Evolutionary conservation across 83 land plant genomes (phyloP), one percentile per base, ranked within the genome.

Genomic region (Isoetes engelmannii): DNA sequence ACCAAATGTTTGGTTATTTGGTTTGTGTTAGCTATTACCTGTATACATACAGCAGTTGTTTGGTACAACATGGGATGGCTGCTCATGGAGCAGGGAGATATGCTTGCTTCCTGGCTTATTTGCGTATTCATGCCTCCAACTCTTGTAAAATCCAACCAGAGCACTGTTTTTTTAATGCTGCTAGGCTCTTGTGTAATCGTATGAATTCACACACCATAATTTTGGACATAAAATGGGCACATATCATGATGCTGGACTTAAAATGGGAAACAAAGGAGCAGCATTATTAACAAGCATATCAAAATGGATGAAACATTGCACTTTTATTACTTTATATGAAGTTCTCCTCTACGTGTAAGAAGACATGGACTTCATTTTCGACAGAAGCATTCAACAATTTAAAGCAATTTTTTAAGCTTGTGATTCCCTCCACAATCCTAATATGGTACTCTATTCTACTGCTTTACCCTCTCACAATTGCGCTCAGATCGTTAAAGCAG

Each of bases 341-440:
- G 65, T 82, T 43, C 67, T 82, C 91, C 10, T 7, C 55, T 5
- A 48, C 69, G 7, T 84, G 83, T 67, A 70, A 47, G n/a, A 70
- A 73, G 43, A 82, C 91, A 7, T 74, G 87, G 49, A 71, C 69
- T 6, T 70, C 79, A 0, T 37, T 87, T 20, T 78, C 91, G 0
- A 65, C 51, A 60, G 83, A 84, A 59, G 67, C 82, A 1, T 72
- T 87, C 58, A 12, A 48, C 19, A 85, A 79, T 28, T 48, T 84
- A 8, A 63, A 41, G 45, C 78, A 61, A 61, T 82, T 84, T 63
- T 72, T 87, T 43, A 71, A 64, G 44, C 81, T 82, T 45, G 91
- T 87, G 4, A 45, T n/a, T n/a, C n/a, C n/a, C n/a, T n/a, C n/a
- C n/a, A 84, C 86, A 41, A 69, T 79, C 0, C 84, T 87, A 87